A percentile compares a stretch with the other conserved stretches of the same genome.
These are phyloP conservation scores for Colletotrichum sp. DNA, from an alignment of 2,329 filamentous ascomycete species.

Conservation along the genomic window DNA sequence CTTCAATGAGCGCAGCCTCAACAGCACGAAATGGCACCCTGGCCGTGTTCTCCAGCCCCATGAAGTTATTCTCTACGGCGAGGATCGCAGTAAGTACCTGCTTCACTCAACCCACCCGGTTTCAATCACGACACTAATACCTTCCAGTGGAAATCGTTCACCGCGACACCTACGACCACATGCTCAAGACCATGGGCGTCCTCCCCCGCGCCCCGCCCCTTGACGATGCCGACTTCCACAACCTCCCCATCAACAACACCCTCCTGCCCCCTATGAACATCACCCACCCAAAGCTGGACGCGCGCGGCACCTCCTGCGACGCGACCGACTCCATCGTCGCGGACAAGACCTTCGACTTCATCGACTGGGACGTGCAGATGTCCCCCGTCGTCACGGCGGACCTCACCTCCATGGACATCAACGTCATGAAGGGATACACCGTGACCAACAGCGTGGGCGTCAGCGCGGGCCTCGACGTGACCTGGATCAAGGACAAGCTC, in stretches of 20 bases:
- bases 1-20: neutral
- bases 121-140: neutral
- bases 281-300: neutral
- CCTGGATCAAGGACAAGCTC: neutral
- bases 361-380: slow-evolving; percentile 15
- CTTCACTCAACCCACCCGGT: too few relatives aligned
- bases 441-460: neutral
- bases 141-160: neutral
- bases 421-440: neutral
- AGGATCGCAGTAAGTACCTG: neutral
- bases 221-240: neutral
- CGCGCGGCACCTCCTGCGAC: neutral
- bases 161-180: neutral
- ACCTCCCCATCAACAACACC: neutral
- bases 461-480: neutral
- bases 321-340: neutral
- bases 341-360: neutral
- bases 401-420: neutral
- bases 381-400: neutral
- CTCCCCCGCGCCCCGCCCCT: neutral
- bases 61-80: neutral
- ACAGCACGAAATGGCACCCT: neutral
- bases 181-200: neutral
- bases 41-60: neutral
- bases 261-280: neutral